These are phyloP conservation scores for Gremmenia infestans DNA, from an alignment of 2,329 filamentous ascomycete genomes.

Conservation along the genomic window DNA sequence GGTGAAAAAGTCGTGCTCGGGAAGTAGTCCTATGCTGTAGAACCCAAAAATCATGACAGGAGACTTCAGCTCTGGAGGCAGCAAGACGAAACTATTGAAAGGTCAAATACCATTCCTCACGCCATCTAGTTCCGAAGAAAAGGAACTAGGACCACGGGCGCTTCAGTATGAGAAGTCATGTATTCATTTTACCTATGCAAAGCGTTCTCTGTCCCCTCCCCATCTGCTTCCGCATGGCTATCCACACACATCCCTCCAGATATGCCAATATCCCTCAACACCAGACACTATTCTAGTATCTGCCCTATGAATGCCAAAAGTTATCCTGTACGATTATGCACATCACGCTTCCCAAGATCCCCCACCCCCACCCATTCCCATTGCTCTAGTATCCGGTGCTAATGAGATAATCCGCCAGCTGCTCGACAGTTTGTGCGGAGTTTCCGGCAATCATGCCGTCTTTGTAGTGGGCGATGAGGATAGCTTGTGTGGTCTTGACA, in stretches of 20 bases:
- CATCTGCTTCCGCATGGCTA: constrained; percentile 19
- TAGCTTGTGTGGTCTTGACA: constrained; percentile 81
- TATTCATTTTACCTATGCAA: constrained; percentile 27
- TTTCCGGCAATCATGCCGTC: constrained; percentile 69
- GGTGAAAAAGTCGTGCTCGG: neutral
- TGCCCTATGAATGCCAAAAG: constrained; percentile 20
- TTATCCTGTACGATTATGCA: constrained; percentile 15
- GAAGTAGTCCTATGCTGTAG: neutral
- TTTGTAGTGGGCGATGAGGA: constrained; percentile 83
- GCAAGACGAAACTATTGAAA: no score
- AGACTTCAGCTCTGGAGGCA: neutral
- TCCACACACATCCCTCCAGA: constrained; percentile 11
- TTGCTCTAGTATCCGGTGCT: constrained; percentile 58
- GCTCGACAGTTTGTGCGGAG: constrained; percentile 73
- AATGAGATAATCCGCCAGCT: constrained; percentile 82
- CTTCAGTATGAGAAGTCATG: constrained; percentile 11
- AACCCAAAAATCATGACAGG: no score
- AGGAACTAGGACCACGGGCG: neutral
- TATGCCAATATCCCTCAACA: constrained; percentile 10
- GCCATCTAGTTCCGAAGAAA: neutral
- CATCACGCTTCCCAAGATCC: constrained; percentile 4
- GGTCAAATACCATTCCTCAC: no score
- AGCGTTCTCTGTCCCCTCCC: constrained; percentile 5
- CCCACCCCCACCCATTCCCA: constrained; percentile 1
- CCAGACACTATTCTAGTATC: constrained; percentile 29